phyloP scores from a whole-genome alignment of 2,329 filamentous ascomycete species.

The Nothophaeocryptopus gaeumannii region DNA sequence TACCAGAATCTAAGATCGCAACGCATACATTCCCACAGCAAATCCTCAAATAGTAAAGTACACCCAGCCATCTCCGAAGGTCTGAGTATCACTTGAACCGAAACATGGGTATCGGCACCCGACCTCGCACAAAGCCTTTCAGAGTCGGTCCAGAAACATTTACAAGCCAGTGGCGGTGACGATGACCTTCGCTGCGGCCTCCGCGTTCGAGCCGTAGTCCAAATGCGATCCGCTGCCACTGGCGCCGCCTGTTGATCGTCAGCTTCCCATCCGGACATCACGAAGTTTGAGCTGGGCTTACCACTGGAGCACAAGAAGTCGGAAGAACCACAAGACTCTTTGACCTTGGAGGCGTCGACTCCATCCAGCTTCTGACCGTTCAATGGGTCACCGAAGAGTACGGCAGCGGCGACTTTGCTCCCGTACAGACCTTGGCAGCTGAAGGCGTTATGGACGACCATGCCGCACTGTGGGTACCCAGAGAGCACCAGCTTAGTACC shows the following conservation, averaged over 20 bases:
- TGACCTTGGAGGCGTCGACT: conserved; percentile 24
- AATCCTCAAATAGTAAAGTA: too few species aligned
- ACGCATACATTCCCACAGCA: too few species aligned
- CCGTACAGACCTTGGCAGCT: conserved; percentile 18
- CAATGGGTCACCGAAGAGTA: conserved; percentile 31
- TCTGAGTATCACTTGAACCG: too few species aligned
- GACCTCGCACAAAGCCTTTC: too few species aligned
- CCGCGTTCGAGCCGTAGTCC: conserved; percentile 23
- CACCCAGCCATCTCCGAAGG: too few species aligned
- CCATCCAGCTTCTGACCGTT: conserved; percentile 27
- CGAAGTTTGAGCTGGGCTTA: background rate
- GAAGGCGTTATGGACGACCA: conserved; percentile 24
- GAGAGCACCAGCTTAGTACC: conserved; percentile 22
- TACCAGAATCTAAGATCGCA: too few species aligned
- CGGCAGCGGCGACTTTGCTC: conserved; percentile 27
- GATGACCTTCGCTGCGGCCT: conserved; percentile 27
- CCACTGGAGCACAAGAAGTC: conserved; percentile 23
- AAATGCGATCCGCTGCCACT: conserved; percentile 25
- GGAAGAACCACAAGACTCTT: conserved; percentile 24
- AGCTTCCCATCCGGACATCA: background rate
- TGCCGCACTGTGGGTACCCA: conserved; percentile 23
- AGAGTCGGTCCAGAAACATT: background rate
- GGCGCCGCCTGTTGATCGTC: conserved; percentile 11
- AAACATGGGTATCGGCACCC: too few species aligned
- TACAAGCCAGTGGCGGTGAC: background rate